Percentiles rank a stretch among this genome's conserved stretches.
phyloP scores from a whole-genome alignment of 164 flowering plant species.

The Buxus sempervirens region DNA sequence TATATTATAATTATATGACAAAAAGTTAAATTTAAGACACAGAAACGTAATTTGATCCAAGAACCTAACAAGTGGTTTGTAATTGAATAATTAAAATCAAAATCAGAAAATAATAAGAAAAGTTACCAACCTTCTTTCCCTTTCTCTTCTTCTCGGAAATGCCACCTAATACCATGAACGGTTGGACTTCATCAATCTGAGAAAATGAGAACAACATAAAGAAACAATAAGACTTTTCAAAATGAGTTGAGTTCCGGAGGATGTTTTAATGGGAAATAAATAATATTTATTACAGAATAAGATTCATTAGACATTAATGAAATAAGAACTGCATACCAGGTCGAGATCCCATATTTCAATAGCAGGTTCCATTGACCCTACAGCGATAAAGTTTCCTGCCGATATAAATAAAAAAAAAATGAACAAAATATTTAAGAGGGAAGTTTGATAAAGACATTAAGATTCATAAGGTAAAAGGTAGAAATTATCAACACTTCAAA shows the following conservation, averaged over 20 bases:
- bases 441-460: not conserved
- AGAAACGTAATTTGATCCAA: too few species aligned
- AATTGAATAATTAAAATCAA: too few species aligned
- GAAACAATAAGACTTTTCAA: slow-evolving; percentile 2
- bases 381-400: slow-evolving; percentile 48
- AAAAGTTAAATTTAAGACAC: too few species aligned
- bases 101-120: not conserved
- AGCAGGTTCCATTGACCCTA: slow-evolving; percentile 69
- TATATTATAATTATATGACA: too few species aligned
- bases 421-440: not conserved
- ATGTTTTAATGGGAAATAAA: not conserved
- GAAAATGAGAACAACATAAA: not conserved
- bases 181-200: slow-evolving; percentile 64
- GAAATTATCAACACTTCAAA: too few species aligned
- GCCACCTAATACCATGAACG: slow-evolving; percentile 53
- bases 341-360: slow-evolving; percentile 85
- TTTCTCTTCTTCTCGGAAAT: slow-evolving; percentile 40
- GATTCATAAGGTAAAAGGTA: not conserved
- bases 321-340: slow-evolving; percentile 35
- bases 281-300: not conserved
- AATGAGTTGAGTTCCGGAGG: not conserved
- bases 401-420: slow-evolving; percentile 3
- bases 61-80: too few species aligned
- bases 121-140: slow-evolving; percentile 52
- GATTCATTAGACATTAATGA: not conserved